These are phyloP conservation scores for Yamadazyma aaseri DNA, from an alignment of 1,139 yeast species.

Conservation along the genomic window DNA sequence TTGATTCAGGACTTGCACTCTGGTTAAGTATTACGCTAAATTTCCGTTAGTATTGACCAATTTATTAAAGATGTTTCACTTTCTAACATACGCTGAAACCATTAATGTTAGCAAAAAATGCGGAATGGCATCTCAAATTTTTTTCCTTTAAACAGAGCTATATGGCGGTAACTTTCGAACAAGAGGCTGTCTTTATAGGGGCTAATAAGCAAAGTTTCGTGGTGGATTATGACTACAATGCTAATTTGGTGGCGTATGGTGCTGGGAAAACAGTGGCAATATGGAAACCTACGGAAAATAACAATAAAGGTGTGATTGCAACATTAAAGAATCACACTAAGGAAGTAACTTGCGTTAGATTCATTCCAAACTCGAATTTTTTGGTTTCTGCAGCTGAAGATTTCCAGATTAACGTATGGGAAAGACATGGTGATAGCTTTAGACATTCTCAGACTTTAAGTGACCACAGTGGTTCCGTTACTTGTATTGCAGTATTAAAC, in stretches of 20 bases:
- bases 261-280: conserved; percentile 73
- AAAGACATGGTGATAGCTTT: conserved; percentile 18
- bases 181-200: conserved; percentile 70
- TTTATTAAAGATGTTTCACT: neutral
- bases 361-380: conserved; percentile 45
- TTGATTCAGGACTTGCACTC: conserved; percentile 62
- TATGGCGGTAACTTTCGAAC: conserved; percentile 12
- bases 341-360: conserved; percentile 59
- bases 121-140: conserved; percentile 10
- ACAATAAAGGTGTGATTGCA: conserved; percentile 45
- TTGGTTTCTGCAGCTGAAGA: conserved; percentile 71
- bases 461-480: conserved; percentile 48
- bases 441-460: conserved; percentile 33
- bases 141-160: conserved; percentile 2
- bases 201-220: conserved; percentile 74
- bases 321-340: conserved; percentile 61
- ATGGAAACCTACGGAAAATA: conserved; percentile 57
- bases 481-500: conserved; percentile 42
- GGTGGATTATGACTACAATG: conserved; percentile 50
- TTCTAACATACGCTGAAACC: conserved; percentile 33
- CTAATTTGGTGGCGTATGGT: conserved; percentile 65
- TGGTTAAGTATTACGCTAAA: conserved; percentile 52
- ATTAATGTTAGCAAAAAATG: conserved; percentile 11
- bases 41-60: conserved; percentile 12
- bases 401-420: conserved; percentile 61